phyloP scores from a whole-genome alignment of 2,329 filamentous ascomycete species.

The Talaromyces sp. region DNA sequence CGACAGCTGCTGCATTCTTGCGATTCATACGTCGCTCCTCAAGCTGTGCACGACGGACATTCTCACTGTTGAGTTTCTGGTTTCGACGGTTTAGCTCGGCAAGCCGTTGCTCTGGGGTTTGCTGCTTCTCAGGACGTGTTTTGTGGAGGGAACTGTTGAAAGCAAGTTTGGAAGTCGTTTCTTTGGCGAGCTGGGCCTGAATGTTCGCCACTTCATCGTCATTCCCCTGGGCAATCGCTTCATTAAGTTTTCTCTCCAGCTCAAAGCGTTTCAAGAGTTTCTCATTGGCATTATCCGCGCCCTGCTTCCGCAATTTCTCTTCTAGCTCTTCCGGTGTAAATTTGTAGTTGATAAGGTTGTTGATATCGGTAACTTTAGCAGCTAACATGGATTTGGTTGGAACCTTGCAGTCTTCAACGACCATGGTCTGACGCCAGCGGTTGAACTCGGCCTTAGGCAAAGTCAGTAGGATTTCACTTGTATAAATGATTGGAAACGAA shows the following conservation, averaged over 20 bases:
- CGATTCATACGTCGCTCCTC: conserved; percentile 68
- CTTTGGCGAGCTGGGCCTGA: conserved; percentile 48
- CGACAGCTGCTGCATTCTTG: conserved; percentile 59
- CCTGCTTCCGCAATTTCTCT: conserved; percentile 70
- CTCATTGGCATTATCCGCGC: conserved; percentile 63
- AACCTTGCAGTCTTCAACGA: conserved; percentile 67
- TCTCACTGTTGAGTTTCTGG: conserved; percentile 77
- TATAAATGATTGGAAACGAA: conserved; percentile 38
- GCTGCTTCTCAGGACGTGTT: conserved; percentile 52
- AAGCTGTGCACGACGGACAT: conserved; percentile 85
- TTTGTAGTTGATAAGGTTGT: conserved; percentile 69
- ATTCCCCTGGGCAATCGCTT: conserved; percentile 64
- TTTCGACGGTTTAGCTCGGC: conserved; percentile 81
- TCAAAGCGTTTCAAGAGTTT: conserved; percentile 66
- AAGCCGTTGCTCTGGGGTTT: conserved; percentile 72
- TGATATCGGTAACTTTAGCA: conserved; percentile 76
- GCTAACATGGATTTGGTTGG: conserved; percentile 69
- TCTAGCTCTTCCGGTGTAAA: conserved; percentile 83
- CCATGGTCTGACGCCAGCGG: conserved; percentile 72
- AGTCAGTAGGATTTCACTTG: not conserved
- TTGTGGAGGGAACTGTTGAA: conserved; percentile 65
- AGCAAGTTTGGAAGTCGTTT: conserved; percentile 62
- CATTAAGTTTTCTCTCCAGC: conserved; percentile 62
- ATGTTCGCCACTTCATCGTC: conserved; percentile 52
- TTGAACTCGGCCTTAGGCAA: conserved; percentile 67